These are phyloP conservation scores for Phalaenopsis hybrid DNA, from an alignment of 116 monocot species.

Conservation along the genomic window DNA sequence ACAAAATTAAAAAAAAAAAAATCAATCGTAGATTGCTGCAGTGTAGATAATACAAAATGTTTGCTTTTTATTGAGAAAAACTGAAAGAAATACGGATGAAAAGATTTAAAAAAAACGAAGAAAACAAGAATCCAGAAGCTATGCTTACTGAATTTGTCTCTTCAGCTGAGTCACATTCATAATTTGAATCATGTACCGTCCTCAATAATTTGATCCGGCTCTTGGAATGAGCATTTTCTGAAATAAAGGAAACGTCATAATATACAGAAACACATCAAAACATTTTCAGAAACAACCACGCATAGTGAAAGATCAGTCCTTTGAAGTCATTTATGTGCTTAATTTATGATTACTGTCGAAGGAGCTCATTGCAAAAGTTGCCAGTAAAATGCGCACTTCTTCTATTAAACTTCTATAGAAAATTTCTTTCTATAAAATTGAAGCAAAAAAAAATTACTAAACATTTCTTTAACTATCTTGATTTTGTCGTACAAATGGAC, in stretches of 20 bases:
- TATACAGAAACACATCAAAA: neutral
- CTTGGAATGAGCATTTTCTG: slow-evolving; percentile 7
- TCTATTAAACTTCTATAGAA: too few relatives aligned
- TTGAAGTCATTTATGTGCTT: neutral
- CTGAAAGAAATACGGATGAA: neutral
- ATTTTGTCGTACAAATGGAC: neutral
- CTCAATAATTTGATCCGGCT: neutral
- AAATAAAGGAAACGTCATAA: neutral
- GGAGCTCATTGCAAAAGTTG: too few relatives aligned
- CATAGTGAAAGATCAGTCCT: neutral
- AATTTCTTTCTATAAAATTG: neutral
- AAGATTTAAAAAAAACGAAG: neutral
- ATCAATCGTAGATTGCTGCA: too few relatives aligned
- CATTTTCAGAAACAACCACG: neutral
- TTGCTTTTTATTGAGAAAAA: neutral
- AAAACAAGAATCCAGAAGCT: neutral
- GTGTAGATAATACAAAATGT: neutral
- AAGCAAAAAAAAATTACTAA: neutral
- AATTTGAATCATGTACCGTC: slow-evolving; percentile 5
- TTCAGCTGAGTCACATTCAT: neutral
- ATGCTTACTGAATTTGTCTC: slow-evolving; percentile 2
- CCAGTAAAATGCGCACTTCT: too few relatives aligned
- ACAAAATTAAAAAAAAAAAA: too few relatives aligned
- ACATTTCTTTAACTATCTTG: neutral
- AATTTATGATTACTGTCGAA: neutral